These are phyloP conservation scores for Picea engelmannii DNA, from an alignment of 83 land plant species.

Conservation along the genomic window DNA sequence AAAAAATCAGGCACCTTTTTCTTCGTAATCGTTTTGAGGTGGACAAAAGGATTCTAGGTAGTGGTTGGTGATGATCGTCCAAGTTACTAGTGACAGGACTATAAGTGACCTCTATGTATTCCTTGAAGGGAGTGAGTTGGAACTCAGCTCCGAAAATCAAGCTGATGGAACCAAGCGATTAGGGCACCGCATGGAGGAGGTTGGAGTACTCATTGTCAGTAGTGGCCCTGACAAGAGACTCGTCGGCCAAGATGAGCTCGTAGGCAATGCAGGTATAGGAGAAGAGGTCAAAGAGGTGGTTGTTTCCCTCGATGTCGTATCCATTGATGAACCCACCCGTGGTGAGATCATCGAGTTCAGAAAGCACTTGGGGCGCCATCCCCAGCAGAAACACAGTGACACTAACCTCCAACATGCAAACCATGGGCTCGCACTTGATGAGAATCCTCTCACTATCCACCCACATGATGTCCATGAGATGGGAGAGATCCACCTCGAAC, in stretches of 20 bases:
- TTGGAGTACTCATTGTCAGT: slow-evolving; percentile 38
- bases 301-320: slow-evolving; percentile 44
- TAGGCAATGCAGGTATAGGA: slow-evolving; percentile 30
- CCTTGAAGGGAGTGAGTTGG: slow-evolving; percentile 30
- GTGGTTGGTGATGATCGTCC: slow-evolving; percentile 23
- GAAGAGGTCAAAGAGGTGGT: slow-evolving; percentile 42
- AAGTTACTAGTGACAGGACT: slow-evolving; percentile 24
- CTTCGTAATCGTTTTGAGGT: neutral
- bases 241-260: slow-evolving; percentile 34
- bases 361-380: slow-evolving; percentile 37
- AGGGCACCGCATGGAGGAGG: slow-evolving; percentile 34
- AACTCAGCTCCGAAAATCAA: slow-evolving; percentile 39
- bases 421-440: slow-evolving; percentile 49
- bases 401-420: slow-evolving; percentile 36
- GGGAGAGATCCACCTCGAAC: slow-evolving; percentile 34
- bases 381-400: slow-evolving; percentile 22
- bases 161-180: slow-evolving; percentile 47
- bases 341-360: slow-evolving; percentile 42
- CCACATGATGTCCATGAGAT: slow-evolving; percentile 23
- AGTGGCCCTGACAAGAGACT: slow-evolving; percentile 37
- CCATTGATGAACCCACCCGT: slow-evolving; percentile 54
- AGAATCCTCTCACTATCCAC: slow-evolving; percentile 23
- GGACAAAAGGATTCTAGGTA: slow-evolving; percentile 5
- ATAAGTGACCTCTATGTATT: slow-evolving; percentile 40
- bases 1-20: slow-evolving; percentile 42